Conservation (phyloP, 352 stramenopile species). For the Phytophthora fragariae region DNA sequence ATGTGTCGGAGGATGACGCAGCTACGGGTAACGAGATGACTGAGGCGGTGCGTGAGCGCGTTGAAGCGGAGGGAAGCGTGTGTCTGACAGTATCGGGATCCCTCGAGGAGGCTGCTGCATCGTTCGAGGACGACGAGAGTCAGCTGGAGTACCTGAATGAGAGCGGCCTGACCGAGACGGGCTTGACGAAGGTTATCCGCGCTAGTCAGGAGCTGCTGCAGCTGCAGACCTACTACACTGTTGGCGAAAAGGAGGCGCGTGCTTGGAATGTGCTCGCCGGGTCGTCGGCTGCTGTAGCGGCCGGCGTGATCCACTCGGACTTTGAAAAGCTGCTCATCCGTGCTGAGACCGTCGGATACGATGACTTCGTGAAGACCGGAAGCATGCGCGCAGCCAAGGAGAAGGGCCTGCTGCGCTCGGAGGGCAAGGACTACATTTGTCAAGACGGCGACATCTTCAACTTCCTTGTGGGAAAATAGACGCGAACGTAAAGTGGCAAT, state of each 20-base stretch:
- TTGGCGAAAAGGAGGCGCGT: constrained; percentile 84
- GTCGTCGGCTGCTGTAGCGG: constrained; percentile 74
- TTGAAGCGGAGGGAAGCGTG: constrained; percentile 73
- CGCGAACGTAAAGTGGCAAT: constrained; percentile 1
- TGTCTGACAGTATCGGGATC: constrained; percentile 81
- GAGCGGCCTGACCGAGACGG: constrained; percentile 75
- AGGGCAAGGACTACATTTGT: constrained; percentile 99
- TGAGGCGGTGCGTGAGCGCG: constrained; percentile 68
- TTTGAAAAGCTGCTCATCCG: constrained; percentile 90
- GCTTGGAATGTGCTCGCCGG: constrained; percentile 87
- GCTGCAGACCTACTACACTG: constrained; percentile 98
- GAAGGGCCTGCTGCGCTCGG: constrained; percentile 91
- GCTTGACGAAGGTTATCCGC: constrained; percentile 87
- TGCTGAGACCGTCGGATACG: constrained; percentile 96
- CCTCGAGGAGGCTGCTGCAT: constrained; percentile 80
- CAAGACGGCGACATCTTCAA: constrained; percentile 99
- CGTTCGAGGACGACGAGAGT: constrained; percentile 91
- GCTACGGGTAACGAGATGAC: constrained; percentile 95
- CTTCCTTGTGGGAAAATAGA: constrained; percentile 91
- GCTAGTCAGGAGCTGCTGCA: constrained; percentile 94
- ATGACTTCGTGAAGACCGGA: constrained; percentile 95
- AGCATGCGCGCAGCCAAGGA: constrained; percentile 96
- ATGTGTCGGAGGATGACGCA: constrained; percentile 96
- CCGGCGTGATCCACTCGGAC: constrained; percentile 88
- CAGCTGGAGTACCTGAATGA: constrained; percentile 95